Base-by-base conservation (phyloP, 2,329 filamentous ascomycete species). In the Trichoderma polysporum region DNA sequence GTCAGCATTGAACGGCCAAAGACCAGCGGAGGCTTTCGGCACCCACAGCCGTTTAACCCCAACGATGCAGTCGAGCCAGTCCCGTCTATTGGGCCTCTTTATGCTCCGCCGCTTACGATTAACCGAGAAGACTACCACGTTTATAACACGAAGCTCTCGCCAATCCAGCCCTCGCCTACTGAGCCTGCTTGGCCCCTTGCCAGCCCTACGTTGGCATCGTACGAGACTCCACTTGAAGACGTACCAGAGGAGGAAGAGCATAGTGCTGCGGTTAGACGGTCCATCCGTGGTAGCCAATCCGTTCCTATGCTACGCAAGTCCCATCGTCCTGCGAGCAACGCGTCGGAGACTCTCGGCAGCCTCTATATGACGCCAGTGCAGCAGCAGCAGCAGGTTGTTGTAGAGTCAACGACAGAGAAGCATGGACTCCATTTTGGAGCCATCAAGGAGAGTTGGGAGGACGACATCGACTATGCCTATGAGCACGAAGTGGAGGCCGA, bases 401-500 rank as follows among this genome's bases (percentile, higher is more conserved):
- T 50, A 22, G 66, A 68, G 50, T 64, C 61, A 54, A 67, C 17
- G 27, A 52, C 45, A 35, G 66, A 65, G 12, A 41, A 41, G 7
- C 13, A 69, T 70, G 8, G 70, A 69, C 2, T 71, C 64, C 15
- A 72, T 72, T n/a, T 77, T 79, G 3, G 64, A 68, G 3, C 69
- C 77, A n/a, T 71, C 74, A 25, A 77, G 77, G 82, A 84, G 71
- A 88, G 80, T 70, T 91, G 88, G 88, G 88, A 91, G 72, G 87
- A 89, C 61, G 87, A 87, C 69, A 90, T 91, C 68, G 88, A 91
- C 73, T 91, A 90, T 75, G 90, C 86, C 73, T 91, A 91, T 72
- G 88, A 90, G 70, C 86, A 91, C 71, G 88, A 88, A 70, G 87
- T 84, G 13, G 88, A 90, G 74, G 88, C 87, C 8, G 82, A 90